Conservation (phyloP, 2,329 filamentous ascomycete genomes). For the Fusarium anguioides region DNA sequence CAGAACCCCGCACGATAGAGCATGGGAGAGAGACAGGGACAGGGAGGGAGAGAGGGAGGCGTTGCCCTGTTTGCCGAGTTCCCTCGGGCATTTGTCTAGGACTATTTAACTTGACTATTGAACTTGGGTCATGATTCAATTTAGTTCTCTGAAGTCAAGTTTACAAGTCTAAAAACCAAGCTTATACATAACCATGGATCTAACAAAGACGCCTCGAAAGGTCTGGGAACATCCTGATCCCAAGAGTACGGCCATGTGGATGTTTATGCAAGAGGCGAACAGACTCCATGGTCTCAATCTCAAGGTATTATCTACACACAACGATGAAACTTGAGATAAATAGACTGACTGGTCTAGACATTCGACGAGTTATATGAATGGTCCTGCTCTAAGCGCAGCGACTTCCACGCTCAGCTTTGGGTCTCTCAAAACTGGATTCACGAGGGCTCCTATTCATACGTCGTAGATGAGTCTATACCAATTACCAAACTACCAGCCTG, state of each 20-base stretch:
- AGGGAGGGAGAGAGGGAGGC: too few relatives aligned
- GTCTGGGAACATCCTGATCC: conserved; percentile 76
- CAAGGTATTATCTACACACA: too few relatives aligned
- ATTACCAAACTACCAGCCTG: conserved; percentile 80
- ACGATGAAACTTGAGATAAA: too few relatives aligned
- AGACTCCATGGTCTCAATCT: conserved; percentile 65
- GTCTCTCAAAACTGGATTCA: conserved; percentile 70
- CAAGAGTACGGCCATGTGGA: conserved; percentile 71
- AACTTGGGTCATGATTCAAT: neutral
- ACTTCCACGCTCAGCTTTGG: conserved; percentile 76
- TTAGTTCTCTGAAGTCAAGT: neutral
- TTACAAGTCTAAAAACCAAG: neutral
- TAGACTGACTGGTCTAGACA: conserved; percentile 57
- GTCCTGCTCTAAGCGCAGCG: conserved; percentile 69
- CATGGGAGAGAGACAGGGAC: too few relatives aligned
- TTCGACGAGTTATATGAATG: conserved; percentile 78
- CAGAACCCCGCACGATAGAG: conserved; percentile 39
- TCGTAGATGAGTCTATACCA: conserved; percentile 75
- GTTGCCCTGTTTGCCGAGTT: conserved; percentile 18
- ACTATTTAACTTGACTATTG: conserved; percentile 2
- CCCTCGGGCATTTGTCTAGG: conserved; percentile 28
- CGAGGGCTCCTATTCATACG: conserved; percentile 65
- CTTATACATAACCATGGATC: conserved; percentile 43
- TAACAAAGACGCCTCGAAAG: conserved; percentile 63
- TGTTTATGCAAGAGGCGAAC: conserved; percentile 75